Percentiles rank a stretch among this genome's conserved stretches.
Conservation (phyloP, 345 rosid genomes). For the Corchorus capsularis region DNA sequence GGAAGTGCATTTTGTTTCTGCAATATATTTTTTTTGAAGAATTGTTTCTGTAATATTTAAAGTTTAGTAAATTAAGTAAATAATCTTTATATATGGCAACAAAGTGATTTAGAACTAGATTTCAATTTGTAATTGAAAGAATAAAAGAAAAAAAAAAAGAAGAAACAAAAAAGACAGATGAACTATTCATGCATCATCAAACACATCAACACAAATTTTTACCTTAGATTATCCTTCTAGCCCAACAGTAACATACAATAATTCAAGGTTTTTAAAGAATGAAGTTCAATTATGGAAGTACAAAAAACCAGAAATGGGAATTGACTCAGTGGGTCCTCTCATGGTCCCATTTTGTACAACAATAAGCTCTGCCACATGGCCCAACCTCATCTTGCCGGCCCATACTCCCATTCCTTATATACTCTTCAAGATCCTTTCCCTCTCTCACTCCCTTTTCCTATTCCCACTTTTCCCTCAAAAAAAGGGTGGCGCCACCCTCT, state of each 20-base stretch:
- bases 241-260: neutral
- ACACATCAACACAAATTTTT: neutral
- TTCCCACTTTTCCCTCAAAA: neutral
- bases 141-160: neutral
- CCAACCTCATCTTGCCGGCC: slow-evolving; percentile 44
- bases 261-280: neutral
- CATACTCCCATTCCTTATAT: neutral
- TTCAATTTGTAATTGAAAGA: too few species aligned
- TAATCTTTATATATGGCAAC: too few species aligned
- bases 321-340: slow-evolving; percentile 5
- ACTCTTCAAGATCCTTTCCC: slow-evolving; percentile 24
- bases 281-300: neutral
- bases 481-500: slow-evolving; percentile 10
- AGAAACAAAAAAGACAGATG: neutral
- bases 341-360: slow-evolving; percentile 12
- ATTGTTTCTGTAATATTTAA: too few species aligned
- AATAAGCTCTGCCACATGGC: slow-evolving; percentile 33
- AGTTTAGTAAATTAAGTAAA: too few species aligned
- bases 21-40: too few species aligned
- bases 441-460: neutral
- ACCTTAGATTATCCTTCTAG: neutral
- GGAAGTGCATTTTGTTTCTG: too few species aligned
- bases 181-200: neutral
- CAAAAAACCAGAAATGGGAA: neutral
- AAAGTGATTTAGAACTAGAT: too few species aligned